Evolutionary conservation across 306 rosid species (phyloP).

Genomic region (Trifolium dubium): DNA sequence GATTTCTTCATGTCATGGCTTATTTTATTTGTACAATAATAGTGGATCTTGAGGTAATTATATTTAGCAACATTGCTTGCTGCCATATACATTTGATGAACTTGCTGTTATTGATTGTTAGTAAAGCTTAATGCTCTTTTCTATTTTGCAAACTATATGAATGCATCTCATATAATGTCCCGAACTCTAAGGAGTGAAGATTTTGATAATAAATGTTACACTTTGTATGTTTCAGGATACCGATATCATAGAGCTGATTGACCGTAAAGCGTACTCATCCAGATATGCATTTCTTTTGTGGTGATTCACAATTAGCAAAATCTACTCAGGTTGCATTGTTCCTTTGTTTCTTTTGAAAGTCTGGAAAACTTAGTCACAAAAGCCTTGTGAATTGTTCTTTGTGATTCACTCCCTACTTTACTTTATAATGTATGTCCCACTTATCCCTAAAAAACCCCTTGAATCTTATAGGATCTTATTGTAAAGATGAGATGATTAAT

Average conservation of each 20-base stretch:
- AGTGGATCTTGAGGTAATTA: conserved; percentile 4
- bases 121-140: not conserved
- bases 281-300: conserved; percentile 88
- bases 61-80: conserved; percentile 22
- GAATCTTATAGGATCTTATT: no score
- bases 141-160: not conserved
- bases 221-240: conserved; percentile 62
- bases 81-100: not conserved
- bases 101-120: not conserved
- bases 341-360: conserved; percentile 35
- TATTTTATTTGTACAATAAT: conserved; percentile 14
- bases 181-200: conserved; percentile 22
- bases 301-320: conserved; percentile 82
- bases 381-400: no score
- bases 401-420: no score
- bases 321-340: conserved; percentile 83
- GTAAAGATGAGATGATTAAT: no score
- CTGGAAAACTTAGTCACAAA: not conserved
- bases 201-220: conserved; percentile 33
- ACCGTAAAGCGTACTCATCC: conserved; percentile 97
- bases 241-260: conserved; percentile 90
- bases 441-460: no score
- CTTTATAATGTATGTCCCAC: no score
- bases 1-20: conserved; percentile 11
- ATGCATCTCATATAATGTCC: not conserved